Evolutionary conservation across 257 asterid genomes (phyloP).

Genomic region (Avicennia marina): DNA sequence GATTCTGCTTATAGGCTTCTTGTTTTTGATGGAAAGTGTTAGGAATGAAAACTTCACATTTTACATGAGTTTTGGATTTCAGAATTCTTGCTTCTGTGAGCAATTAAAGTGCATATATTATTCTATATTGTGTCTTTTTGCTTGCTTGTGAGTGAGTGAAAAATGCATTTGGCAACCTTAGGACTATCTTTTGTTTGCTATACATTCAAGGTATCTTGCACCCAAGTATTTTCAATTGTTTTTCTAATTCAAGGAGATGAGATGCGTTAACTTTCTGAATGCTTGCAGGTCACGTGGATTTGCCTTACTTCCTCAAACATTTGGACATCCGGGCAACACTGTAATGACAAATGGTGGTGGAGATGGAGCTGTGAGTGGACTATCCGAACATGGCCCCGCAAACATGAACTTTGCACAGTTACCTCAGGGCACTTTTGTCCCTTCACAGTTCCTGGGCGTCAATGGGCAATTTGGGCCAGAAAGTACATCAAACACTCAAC

Average conservation of each 20-base stretch:
- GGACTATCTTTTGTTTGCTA: too few relatives aligned
- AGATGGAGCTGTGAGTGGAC: slow-evolving; percentile 29
- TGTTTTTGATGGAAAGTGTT: neutral
- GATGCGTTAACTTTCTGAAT: slow-evolving; percentile 1
- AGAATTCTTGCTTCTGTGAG: neutral
- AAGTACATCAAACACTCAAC: slow-evolving; percentile 32
- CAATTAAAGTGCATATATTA: too few relatives aligned
- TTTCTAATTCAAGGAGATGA: too few relatives aligned
- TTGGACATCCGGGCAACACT: slow-evolving; percentile 25
- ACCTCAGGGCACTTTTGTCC: slow-evolving; percentile 24
- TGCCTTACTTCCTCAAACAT: slow-evolving; percentile 37
- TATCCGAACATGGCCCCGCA: slow-evolving; percentile 29
- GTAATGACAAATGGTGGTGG: slow-evolving; percentile 22
- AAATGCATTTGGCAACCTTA: too few relatives aligned
- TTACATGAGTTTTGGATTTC: neutral
- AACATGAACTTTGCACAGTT: slow-evolving; percentile 28
- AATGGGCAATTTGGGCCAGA: slow-evolving; percentile 26
- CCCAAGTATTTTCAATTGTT: too few relatives aligned
- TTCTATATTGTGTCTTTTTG: too few relatives aligned
- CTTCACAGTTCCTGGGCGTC: slow-evolving; percentile 25
- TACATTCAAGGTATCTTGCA: too few relatives aligned
- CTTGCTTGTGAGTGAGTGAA: too few relatives aligned
- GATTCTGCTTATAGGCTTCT: neutral
- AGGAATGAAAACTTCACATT: neutral
- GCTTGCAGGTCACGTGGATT: slow-evolving; percentile 35